Conservation (phyloP, 179 eudicot genomes). For the Nepenthes alata region DNA sequence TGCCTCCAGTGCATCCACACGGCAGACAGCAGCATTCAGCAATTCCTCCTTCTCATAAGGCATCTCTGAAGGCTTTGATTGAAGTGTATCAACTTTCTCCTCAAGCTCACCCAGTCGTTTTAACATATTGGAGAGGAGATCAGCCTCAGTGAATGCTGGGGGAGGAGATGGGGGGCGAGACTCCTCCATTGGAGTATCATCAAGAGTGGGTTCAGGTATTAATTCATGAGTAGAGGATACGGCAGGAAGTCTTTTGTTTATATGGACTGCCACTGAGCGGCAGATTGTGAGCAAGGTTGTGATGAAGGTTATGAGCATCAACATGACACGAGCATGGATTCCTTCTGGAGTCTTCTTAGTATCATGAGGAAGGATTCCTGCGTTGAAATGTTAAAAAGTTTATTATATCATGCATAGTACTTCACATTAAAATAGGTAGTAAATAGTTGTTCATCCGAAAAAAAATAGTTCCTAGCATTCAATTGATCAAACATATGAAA, state of each 20-base stretch:
- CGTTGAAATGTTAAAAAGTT: neutral
- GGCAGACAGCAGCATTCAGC: conserved; percentile 92
- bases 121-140: conserved; percentile 51
- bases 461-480: no score
- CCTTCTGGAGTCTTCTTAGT: conserved; percentile 47
- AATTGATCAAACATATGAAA: no score
- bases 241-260: conserved; percentile 41
- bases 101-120: conserved; percentile 88
- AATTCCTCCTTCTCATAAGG: conserved; percentile 93
- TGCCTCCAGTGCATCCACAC: conserved; percentile 97
- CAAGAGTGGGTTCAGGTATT: conserved; percentile 26
- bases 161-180: conserved; percentile 75
- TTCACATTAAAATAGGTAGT: no score
- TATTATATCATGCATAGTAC: no score
- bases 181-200: conserved; percentile 38
- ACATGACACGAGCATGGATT: conserved; percentile 34
- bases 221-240: conserved; percentile 22
- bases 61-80: conserved; percentile 83
- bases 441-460: no score
- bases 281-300: conserved; percentile 40
- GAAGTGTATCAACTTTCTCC: conserved; percentile 70
- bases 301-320: conserved; percentile 52
- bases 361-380: conserved; percentile 35
- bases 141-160: conserved; percentile 49
- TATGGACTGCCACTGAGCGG: conserved; percentile 30